Evolutionary conservation across 2,329 filamentous ascomycete genomes (phyloP), one percentile per base, ranked within the genome.

Genomic region (Ophiostoma sp.): DNA sequence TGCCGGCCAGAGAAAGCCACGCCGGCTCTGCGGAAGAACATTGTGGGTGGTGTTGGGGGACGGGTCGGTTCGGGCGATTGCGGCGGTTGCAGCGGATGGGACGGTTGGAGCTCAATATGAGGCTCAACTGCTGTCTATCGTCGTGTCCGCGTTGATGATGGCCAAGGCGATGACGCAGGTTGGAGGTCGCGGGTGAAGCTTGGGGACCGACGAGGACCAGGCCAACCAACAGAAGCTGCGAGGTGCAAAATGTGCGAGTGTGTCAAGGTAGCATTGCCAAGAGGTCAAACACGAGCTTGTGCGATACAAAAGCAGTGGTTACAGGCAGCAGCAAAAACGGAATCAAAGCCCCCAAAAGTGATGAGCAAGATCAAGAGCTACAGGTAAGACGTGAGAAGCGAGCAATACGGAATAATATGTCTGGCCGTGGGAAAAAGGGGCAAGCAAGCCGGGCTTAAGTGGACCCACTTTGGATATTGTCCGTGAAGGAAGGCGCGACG

Each of bases 21-120:
- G 44, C 68, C 67, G 3, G 62, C 39, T 8, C 62, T 71, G 44
- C 67, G 69, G 23, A 72, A 72, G 67, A 72, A 71, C 71, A 72
- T 72, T 31, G 31, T 33, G 7, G 57, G 54, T 15, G 31, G 23
- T 31, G 27, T 54, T 17, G 44, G 44, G 15, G 44, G 27, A 31
- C 27, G 27, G 27, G 27, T 31, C 27, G 27, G 27, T 31, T 31
- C 27, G 27, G 27, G 1, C 27, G 27, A 3, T 31, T 31, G 27
- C 27, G 27, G 27, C 27, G 3, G 27, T 31, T 31, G 27, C 1
- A 3, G 27, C 27, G 27, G 27, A 1, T 31, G 27, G 27, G 27
- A 3, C 27, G 27, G 27, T 31, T 31, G 27, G 27, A 31, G 27
- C 27, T 31, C 27, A 31, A 31, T 31, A 31, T 31, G 3, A 31